Evolutionary conservation across 2,329 filamentous ascomycete genomes (phyloP), one percentile per base, ranked within the genome.

Genomic region (Penicillium griseofulvum): DNA sequence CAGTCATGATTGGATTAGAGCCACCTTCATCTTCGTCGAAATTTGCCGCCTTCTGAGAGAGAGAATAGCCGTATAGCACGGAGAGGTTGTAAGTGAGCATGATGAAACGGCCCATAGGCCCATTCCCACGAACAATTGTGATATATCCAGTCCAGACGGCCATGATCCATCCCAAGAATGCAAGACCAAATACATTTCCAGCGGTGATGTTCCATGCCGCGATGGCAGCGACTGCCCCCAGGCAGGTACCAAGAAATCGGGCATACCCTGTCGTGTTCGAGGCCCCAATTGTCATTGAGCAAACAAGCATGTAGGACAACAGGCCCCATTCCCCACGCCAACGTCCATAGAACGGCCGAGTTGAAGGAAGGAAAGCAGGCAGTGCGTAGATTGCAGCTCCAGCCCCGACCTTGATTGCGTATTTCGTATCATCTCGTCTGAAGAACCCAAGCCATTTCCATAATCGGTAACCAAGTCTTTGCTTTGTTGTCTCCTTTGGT

Each of bases 241-340:
- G 80, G 33, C 91, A 80, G 1, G 93, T 99, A 54, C 93, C 94
- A 9, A 90, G 79, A 69, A 97, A 93, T 63, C 94, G 87, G 46
- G 92, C 86, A 67, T 87, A 86, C 4, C 91, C 92, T 0, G 93
- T 97, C 1, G 93, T 96, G 72, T 97, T 99, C 24, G 91, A 90
- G 8, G 94, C 91, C 28, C 94, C 94, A 22, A 97, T 93, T 0
- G 93, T 99, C 91, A 97, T 97, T 36, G 90, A 91, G 70, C 92
- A 96, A 24, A 99, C 94, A 68, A 97, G 86, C 93, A 97, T 97
- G 78, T 96, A 97, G 0, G 91, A 96, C 52, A 99, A 74, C 2
- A 99, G 80, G 22, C 94, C 94, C 94, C 94, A 99, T 80, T 99
- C 94, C 29, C 93, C 93, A 70, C 93, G 83, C 91, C 92, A 97